Evolutionary conservation across 176 grass and related monocot genomes (phyloP).

Genomic region (Ananas comosus): DNA sequence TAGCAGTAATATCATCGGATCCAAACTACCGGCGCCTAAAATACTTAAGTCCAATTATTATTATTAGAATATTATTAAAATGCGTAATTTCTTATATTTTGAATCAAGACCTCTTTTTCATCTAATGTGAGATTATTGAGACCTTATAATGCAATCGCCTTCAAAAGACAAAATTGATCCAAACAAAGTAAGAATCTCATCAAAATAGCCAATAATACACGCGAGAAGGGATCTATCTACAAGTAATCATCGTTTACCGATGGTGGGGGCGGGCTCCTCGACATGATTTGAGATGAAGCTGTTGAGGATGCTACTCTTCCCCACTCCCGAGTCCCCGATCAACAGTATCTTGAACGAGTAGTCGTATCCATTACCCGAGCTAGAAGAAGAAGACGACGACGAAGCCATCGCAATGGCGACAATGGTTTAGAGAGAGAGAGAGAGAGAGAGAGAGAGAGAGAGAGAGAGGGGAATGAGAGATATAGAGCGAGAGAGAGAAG

Average conservation of each 20-base stretch:
- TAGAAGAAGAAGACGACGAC: conserved; percentile 24
- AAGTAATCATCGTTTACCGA: conserved; percentile 55
- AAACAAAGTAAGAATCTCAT: background rate
- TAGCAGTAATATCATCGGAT: no score
- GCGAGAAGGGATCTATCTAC: background rate
- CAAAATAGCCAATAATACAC: conserved; percentile 10
- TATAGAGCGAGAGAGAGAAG: conserved; percentile 7
- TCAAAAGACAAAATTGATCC: no score
- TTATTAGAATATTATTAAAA: no score
- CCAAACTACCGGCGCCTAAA: no score
- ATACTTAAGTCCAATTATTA: background rate
- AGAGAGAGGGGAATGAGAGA: background rate
- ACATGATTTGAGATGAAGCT: conserved; percentile 64
- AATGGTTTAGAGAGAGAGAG: conserved; percentile 3
- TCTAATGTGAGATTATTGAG: no score
- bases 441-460: conserved; percentile 5
- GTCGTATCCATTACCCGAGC: conserved; percentile 40
- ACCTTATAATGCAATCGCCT: no score
- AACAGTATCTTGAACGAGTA: conserved; percentile 92
- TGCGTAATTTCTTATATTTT: no score
- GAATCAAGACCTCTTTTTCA: no score
- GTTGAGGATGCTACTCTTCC: conserved; percentile 93
- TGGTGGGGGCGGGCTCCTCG: conserved; percentile 59
- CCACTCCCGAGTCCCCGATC: conserved; percentile 87
- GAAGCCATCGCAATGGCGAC: background rate